Base-by-base conservation (phyloP, 768 basidiomycete species). In the Mycena rebaudengoi region DNA sequence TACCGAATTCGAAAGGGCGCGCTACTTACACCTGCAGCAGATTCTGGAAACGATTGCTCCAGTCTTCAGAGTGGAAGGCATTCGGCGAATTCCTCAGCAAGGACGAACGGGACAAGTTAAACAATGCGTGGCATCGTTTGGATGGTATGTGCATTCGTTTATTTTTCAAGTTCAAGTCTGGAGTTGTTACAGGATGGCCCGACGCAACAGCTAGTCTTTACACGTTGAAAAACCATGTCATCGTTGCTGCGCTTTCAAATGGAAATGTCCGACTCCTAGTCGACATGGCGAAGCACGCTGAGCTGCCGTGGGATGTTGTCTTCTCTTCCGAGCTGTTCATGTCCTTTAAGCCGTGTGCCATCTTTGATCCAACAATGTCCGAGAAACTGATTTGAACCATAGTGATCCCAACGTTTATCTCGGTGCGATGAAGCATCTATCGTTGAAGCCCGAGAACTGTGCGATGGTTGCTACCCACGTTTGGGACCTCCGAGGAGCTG, bases 381-480 rank as follows among this genome's bases (percentile, higher is more conserved):
- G 2, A 23, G 16, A 28, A 12, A 14, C 10, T 23, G 4, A 14
- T 49, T 18, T 48, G 41, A 39, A 13, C 28, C 16, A 41, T 62
- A 88, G 87, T 5, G 85, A 85, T 71, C 81, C 81, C 16, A 77
- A 82, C 40, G 78, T 83, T 0, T 91, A 91, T 67, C 74, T 80
- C 1, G 78, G 81, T 2, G 84, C 85, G 1, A 74, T 83, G 5
- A 76, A 79, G 12, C 83, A 89, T 63, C 80, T 91, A 4, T 74
- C 79, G 1, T 65, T 88, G 7, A 73, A 79, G 0, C 84, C 89
- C 0, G 63, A 82, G 8, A 79, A 82, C 45, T 79, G 84, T 39
- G 89, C 86, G 1, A 85, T 91, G 85, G 89, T 91, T 16, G 89
- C 90, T 0, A 80, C 89, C 7, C 90, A 91, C 74, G 76, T 77